Evolutionary conservation across 495 filamentous ascomycete genomes (phyloP), one percentile per base, ranked within the genome.

Genomic region (Trichoderma erinaceum): DNA sequence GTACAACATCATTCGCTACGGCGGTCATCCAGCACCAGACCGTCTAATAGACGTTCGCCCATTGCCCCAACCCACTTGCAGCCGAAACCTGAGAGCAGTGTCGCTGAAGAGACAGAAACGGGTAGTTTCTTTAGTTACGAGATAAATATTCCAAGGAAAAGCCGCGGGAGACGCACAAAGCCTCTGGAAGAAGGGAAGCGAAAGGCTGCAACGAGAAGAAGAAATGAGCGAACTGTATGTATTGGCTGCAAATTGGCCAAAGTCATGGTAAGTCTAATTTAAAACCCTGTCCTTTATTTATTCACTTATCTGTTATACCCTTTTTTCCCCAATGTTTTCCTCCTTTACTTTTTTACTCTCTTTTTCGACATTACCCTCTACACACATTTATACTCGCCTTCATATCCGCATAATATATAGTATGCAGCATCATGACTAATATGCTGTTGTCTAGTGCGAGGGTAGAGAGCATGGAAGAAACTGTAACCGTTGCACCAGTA

Each of bases 181-280:
- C 56, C 56, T 15, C 16, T 61, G 10, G 11, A 13, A 0, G 25
- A 27, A 7, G 27, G 16, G 1, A 27, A 32, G 11, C 56, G 56
- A 1, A 13, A 15, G 56, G 2, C 15, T 13, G 56, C 56, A 6
- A 61, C 56, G 11, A 61, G 41, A 32, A 41, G 41, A n/a, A 65
- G 63, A 35, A 65, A 65, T 18, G 35, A 41, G 18, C 29, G 35
- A n/a, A 41, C 63, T 2, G 41, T 44, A 1, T 65, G 63, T 43
- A 65, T 65, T 41, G 63, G 63, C 35, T 65, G 63, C 18, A 65
- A 65, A 10, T 23, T 65, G 41, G 35, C 41, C 35, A 65, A 65
- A 44, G 63, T 65, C 12, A 43, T 29, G 35, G 63, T 65, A 44
- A 65, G 56, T 32, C 27, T 32, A 38, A 0, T 38, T 3, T 38